phyloP scores from a whole-genome alignment of 2,329 filamentous ascomycete species.

The Aspergillus fischeri region DNA sequence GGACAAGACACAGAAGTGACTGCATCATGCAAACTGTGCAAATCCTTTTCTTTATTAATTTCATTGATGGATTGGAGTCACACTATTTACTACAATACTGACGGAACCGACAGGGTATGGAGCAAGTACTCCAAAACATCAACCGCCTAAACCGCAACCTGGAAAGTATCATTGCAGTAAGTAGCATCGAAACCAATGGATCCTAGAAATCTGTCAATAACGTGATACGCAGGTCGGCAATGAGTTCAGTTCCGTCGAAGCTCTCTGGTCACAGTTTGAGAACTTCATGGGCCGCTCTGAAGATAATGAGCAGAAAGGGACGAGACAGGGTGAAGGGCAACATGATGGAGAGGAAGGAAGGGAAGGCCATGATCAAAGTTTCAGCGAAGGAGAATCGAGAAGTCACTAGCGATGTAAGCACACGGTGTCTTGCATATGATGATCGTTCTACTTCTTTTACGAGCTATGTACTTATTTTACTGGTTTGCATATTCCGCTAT shows the following conservation, averaged over 20 bases:
- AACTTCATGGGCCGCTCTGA: slow-evolving; percentile 80
- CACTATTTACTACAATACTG: neutral
- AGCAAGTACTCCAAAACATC: slow-evolving; percentile 90
- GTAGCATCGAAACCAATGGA: slow-evolving; percentile 22
- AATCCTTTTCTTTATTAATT: neutral
- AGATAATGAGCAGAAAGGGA: slow-evolving; percentile 33
- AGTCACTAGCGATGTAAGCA: slow-evolving; percentile 2
- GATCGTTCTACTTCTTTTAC: neutral
- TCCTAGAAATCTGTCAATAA: neutral
- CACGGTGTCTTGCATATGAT: neutral
- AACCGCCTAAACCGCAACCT: slow-evolving; percentile 91
- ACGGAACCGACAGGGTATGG: slow-evolving; percentile 54
- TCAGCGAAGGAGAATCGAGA: slow-evolving; percentile 13
- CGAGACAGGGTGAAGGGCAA: slow-evolving; percentile 24
- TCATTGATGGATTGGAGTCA: neutral
- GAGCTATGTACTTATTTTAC: neutral
- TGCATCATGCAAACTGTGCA: neutral
- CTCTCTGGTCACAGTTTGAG: slow-evolving; percentile 95
- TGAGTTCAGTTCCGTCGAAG: slow-evolving; percentile 95
- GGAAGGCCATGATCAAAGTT: slow-evolving; percentile 19
- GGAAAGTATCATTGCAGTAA: slow-evolving; percentile 82
- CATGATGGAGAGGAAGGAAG: slow-evolving; percentile 14
- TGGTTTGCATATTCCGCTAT: neutral
- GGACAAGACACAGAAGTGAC: neutral
- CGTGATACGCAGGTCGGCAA: slow-evolving; percentile 68